Evolutionary conservation across 495 filamentous ascomycete genomes (phyloP), one percentile per base, ranked within the genome.

Genomic region (Aspergillus haitiensis): DNA sequence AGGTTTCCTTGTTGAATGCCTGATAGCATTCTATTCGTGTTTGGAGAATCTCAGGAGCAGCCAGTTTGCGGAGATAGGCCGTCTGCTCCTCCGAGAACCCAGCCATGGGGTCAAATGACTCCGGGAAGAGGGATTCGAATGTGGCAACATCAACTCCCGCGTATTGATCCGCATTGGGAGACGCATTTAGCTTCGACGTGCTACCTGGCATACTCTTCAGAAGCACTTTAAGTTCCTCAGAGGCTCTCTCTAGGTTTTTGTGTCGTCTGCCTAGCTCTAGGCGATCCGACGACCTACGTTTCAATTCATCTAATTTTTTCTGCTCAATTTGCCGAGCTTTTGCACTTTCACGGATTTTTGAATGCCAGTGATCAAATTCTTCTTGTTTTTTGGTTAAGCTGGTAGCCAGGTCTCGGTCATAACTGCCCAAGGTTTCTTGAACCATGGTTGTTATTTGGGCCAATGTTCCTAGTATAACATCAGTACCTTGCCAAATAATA

Each of bases 381-480:
- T 88, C 84, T 76, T 97, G 93, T 64, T 96, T 96, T 44, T 84
- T 80, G 37, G 84, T 86, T 34, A 95, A 77, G 59, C 88, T 88
- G n/a, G 81, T 77, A 18, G 88, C 85, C 69, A 96, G 90, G 40
- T 89, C 84, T 21, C 82, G 78, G 40, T 91, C 84, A 27, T 90
- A 87, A 50, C 88, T 83, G 8, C 82, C 82, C 11, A 98, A 64
- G 35, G 73, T 67, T 37, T 80, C 76, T 52, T 79, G 74, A 6
- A 80, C 73, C 51, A 79, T 67, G 2, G 70, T 36, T 49, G 64
- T 72, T 16, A 80, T 75, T 68, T 77, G 72, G n/a, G 71, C 82
- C 59, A 95, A 81, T 53, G 88, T 83, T 33, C 89, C 89, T 93
- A 67, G 55, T 47, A 13, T n/a, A 32, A 31, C 45, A 63, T 75